Conservation (phyloP, 768 basidiomycete genomes). For the Hericium alpestre region DNA sequence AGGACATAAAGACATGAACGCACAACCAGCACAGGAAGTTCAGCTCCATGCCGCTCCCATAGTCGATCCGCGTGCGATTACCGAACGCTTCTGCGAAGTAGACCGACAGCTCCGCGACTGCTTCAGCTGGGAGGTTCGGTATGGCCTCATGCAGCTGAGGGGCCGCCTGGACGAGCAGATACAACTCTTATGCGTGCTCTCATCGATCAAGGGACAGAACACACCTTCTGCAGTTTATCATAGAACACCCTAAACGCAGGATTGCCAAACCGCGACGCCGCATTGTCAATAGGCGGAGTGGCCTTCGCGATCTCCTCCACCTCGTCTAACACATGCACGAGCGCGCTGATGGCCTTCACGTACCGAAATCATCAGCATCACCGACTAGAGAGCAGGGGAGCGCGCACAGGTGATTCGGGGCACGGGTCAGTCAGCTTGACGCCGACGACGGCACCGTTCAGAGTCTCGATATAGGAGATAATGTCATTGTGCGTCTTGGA, state of each 20-base stretch:
- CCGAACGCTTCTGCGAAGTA: slow-evolving; percentile 92
- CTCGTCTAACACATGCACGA: slow-evolving; percentile 53
- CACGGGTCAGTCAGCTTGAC: slow-evolving; percentile 65
- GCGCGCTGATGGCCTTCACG: slow-evolving; percentile 47
- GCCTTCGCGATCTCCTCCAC: slow-evolving; percentile 56
- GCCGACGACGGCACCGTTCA: slow-evolving; percentile 69
- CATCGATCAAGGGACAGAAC: slow-evolving; percentile 1
- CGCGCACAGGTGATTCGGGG: slow-evolving; percentile 46
- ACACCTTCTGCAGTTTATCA: slow-evolving; percentile 66
- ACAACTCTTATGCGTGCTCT: not conserved
- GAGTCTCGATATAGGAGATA: slow-evolving; percentile 54
- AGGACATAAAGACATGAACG: slow-evolving; percentile 19
- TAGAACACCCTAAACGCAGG: slow-evolving; percentile 92
- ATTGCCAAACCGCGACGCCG: slow-evolving; percentile 90
- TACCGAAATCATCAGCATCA: not conserved
- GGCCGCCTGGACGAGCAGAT: slow-evolving; percentile 1
- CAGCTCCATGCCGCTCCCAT: slow-evolving; percentile 99
- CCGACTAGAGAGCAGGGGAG: not conserved
- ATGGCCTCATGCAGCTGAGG: slow-evolving; percentile 42
- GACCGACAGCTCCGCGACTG: slow-evolving; percentile 56
- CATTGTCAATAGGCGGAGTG: slow-evolving; percentile 83
- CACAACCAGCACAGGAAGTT: slow-evolving; percentile 97
- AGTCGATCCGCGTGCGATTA: slow-evolving; percentile 84
- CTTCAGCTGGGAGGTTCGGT: slow-evolving; percentile 44
- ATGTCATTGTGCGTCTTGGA: slow-evolving; percentile 63